Evolutionary conservation across 139 green algal species (phyloP).

Genomic region (Ettlia oleoabundans): DNA sequence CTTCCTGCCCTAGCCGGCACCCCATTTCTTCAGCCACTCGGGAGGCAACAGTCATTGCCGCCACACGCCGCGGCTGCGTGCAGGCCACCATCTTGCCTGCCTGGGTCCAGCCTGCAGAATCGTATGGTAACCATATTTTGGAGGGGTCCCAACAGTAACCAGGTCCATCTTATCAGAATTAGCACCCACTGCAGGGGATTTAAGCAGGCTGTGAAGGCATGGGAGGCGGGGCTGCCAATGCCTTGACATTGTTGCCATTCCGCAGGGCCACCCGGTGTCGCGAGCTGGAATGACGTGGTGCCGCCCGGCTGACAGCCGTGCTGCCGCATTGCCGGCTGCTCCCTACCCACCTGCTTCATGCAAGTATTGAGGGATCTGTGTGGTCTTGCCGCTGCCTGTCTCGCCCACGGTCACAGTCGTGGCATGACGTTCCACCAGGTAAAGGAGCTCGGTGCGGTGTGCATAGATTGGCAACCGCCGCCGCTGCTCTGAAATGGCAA

Average conservation of each 20-base stretch:
- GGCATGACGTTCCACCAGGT: slow-evolving; percentile 79
- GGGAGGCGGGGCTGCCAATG: too few relatives aligned
- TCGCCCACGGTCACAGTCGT: slow-evolving; percentile 77
- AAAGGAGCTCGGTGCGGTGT: slow-evolving; percentile 73
- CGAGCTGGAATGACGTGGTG: too few relatives aligned
- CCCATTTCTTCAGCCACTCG: slow-evolving; percentile 89
- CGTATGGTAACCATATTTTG: not conserved
- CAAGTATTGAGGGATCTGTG: slow-evolving; percentile 74
- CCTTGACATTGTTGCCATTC: too few relatives aligned
- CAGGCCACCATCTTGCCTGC: slow-evolving; percentile 71
- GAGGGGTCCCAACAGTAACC: too few relatives aligned
- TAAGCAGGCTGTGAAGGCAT: too few relatives aligned
- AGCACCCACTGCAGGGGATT: too few relatives aligned
- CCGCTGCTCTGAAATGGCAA: slow-evolving; percentile 51
- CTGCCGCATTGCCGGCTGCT: too few relatives aligned
- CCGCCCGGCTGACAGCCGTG: too few relatives aligned
- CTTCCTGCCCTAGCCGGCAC: slow-evolving; percentile 51
- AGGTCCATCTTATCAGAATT: too few relatives aligned
- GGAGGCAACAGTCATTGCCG: slow-evolving; percentile 85
- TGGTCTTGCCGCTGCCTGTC: slow-evolving; percentile 81
- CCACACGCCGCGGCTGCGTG: slow-evolving; percentile 76
- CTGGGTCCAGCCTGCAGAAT: slow-evolving; percentile 48
- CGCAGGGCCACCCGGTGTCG: too few relatives aligned
- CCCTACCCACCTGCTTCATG: slow-evolving; percentile 55
- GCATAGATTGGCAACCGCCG: slow-evolving; percentile 49